Conservation (phyloP, 805 yeast species). For the Candida tammaniensis region DNA sequence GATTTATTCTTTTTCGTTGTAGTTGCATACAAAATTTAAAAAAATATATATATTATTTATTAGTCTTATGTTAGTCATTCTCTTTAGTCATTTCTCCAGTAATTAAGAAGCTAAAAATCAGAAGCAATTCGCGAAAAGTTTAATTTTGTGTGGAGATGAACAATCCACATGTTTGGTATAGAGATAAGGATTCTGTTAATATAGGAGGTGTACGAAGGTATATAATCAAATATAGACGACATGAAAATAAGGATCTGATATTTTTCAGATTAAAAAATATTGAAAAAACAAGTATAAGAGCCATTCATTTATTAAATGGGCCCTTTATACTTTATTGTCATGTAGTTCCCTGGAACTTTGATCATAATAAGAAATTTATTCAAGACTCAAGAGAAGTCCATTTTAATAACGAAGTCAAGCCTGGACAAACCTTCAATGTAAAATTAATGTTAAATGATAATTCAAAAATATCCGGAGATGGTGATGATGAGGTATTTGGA, state of each 20-base stretch:
- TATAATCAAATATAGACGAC: slow-evolving; percentile 22
- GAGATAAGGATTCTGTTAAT: slow-evolving; percentile 31
- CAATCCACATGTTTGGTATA: slow-evolving; percentile 29
- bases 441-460: slow-evolving; percentile 48
- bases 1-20: no score
- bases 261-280: slow-evolving; percentile 38
- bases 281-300: slow-evolving; percentile 35
- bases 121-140: no score
- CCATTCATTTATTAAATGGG: slow-evolving; percentile 41
- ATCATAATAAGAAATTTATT: slow-evolving; percentile 21
- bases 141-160: no score
- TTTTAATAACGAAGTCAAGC: slow-evolving; percentile 50
- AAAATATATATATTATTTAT: no score
- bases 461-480: slow-evolving; percentile 19
- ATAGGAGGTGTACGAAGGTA: slow-evolving; percentile 41
- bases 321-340: slow-evolving; percentile 45
- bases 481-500: slow-evolving; percentile 15
- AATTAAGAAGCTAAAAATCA: no score
- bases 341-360: slow-evolving; percentile 36
- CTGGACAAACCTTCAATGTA: slow-evolving; percentile 67
- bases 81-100: no score
- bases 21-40: no score
- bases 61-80: no score
- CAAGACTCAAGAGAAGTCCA: slow-evolving; percentile 28
- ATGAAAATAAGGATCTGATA: slow-evolving; percentile 17